Base-by-base conservation (phyloP, 257 asterid genomes). In the Paraleonurus japonicus region DNA sequence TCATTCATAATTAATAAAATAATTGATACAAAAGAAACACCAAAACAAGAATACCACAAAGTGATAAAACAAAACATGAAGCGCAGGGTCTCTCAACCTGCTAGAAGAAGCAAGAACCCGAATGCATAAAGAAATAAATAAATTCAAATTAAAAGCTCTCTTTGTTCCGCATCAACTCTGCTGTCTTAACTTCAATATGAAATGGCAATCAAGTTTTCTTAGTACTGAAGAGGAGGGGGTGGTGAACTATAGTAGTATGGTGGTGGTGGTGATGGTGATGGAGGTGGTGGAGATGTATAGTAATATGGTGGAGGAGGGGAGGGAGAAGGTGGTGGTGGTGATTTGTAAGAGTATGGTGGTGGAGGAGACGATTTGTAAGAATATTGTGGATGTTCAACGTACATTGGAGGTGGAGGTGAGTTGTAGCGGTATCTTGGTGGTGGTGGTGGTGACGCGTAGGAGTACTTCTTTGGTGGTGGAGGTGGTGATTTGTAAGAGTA, bases 251-350 rank as follows among this genome's bases (percentile, higher is more conserved):
- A 39, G 47, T 51, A 19, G 59, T 51, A 51, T 5, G 59, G 59
- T 51, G 59, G 59, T 7, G 27, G 59, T 19, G 59, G 59, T 5
- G 59, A 51, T 51, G 59, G 59, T 51, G 59, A 51, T 8, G 59
- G 59, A 51, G 59, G 59, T 51, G 59, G 59, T 51, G 59, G 59
- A 19, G 59, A 51, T 20, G 59, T 51, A 19, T 51, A 51, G 11
- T 16, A 17, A 51, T 51, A 51, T 15, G 59, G 59, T 8, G 59
- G 59, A 51, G 59, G 27, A 19, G 59, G 24, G 2, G 59, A 45
- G 54, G 54, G 4, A 19, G 54, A 45, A 45, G 54, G n/a, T n/a
- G n/a, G n/a, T n/a, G n/a, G n/a, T n/a, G n/a, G n/a, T n/a, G n/a
- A n/a, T n/a, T n/a, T n/a, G n/a, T n/a, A n/a, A n/a, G n/a, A n/a